Conservation (phyloP, 2,329 filamentous ascomycete species). For the Alternaria arborescens region DNA sequence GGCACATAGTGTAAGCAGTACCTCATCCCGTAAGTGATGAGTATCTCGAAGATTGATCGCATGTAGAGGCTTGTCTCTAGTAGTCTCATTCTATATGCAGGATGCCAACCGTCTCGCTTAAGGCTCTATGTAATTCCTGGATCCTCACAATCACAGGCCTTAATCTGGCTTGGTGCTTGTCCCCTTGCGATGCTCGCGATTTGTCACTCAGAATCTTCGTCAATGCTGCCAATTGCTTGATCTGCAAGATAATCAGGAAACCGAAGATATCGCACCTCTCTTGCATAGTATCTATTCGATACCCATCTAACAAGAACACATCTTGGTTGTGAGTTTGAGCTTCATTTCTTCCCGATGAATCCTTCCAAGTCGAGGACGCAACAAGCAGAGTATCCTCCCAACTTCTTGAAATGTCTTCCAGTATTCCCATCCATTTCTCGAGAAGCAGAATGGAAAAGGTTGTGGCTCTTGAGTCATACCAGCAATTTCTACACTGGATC, state of each 20-base stretch:
- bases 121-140: background rate
- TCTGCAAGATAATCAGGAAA: background rate
- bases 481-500: background rate
- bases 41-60: background rate
- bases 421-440: background rate
- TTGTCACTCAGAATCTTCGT: background rate
- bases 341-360: background rate
- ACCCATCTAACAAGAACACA: background rate
- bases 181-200: background rate
- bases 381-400: background rate
- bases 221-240: background rate
- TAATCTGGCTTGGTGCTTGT: background rate
- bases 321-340: background rate
- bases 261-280: background rate
- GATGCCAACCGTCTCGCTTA: background rate
- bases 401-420: background rate
- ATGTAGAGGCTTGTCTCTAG: background rate
- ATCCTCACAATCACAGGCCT: background rate
- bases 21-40: rapidly evolving
- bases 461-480: background rate
- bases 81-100: background rate
- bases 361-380: background rate
- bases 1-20: background rate
- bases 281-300: conserved; percentile 2
- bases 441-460: background rate